Percentiles rank a stretch among this genome's conserved stretches.
Conservation (phyloP, 2,329 filamentous ascomycete genomes). For the Conoideocrella luteorostrata region DNA sequence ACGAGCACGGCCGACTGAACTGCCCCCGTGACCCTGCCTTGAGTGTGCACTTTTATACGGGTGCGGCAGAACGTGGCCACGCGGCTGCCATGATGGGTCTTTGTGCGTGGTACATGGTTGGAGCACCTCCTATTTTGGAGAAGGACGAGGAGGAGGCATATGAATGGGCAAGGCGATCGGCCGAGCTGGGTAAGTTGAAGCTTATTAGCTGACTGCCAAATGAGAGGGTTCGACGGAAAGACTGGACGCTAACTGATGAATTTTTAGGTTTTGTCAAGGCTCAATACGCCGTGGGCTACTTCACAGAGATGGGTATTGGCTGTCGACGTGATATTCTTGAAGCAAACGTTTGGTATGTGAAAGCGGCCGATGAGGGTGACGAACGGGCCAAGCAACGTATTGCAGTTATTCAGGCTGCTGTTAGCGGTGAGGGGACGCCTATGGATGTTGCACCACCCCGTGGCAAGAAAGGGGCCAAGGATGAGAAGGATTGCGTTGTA, state of each 20-base stretch:
- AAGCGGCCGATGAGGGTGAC: constrained; percentile 86
- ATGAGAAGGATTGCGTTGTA: constrained; percentile 52
- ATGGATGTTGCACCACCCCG: constrained; percentile 51
- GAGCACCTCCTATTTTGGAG: constrained; percentile 83
- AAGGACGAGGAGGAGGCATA: constrained; percentile 96
- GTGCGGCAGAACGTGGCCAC: constrained; percentile 78
- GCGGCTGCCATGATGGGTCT: constrained; percentile 93
- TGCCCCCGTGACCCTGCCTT: constrained; percentile 88
- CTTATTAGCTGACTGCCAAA: neutral
- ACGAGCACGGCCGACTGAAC: constrained; percentile 82
- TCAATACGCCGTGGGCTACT: constrained; percentile 94
- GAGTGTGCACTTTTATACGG: constrained; percentile 96
- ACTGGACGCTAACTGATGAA: neutral
- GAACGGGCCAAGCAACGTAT: constrained; percentile 83
- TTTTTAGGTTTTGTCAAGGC: constrained; percentile 61
- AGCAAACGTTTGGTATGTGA: constrained; percentile 97
- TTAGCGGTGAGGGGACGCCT: constrained; percentile 48
- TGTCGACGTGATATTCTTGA: constrained; percentile 91
- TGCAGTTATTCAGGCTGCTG: constrained; percentile 78
- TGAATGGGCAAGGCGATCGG: constrained; percentile 87
- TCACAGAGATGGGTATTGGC: constrained; percentile 97
- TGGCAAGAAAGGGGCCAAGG: constrained; percentile 43
- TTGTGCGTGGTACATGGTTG: constrained; percentile 97
- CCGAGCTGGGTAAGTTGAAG: constrained; percentile 64
- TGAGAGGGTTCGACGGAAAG: neutral